A percentile compares a stretch with the other conserved stretches of the same genome.
Conservation (phyloP, 495 filamentous ascomycete species). For the Zalerion maritima region DNA sequence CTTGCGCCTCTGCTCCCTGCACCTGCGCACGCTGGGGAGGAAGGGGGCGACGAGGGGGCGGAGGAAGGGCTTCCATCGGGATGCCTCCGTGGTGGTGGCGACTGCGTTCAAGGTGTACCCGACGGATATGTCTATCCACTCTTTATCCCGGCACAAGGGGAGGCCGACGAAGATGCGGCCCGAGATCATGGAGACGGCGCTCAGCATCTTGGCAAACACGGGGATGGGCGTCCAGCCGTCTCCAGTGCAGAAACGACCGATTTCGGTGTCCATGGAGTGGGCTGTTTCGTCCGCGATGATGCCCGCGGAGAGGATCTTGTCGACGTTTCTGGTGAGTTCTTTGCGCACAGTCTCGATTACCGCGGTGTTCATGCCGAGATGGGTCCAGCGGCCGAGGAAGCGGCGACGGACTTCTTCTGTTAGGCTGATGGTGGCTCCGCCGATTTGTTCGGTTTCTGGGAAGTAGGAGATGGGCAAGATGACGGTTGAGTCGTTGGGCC, state of each 20-base stretch:
- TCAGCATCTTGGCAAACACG: constrained; percentile 23
- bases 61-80: constrained; percentile 15
- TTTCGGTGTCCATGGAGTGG: constrained; percentile 9
- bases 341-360: constrained; percentile 3
- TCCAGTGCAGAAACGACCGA: constrained; percentile 5
- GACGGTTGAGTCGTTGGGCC: no score
- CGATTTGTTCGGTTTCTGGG: constrained; percentile 4
- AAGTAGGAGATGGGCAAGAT: constrained; percentile 6
- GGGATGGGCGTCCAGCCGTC: constrained; percentile 27
- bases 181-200: constrained; percentile 41
- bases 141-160: constrained; percentile 34
- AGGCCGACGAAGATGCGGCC: constrained; percentile 44
- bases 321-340: constrained; percentile 8
- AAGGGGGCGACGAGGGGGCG: constrained; percentile 17
- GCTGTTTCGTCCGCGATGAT: constrained; percentile 10
- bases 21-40: constrained; percentile 16
- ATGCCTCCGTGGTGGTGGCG: constrained; percentile 16
- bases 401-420: not conserved
- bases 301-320: constrained; percentile 4
- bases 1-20: constrained; percentile 12
- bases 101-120: constrained; percentile 39
- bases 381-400: constrained; percentile 4
- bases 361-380: constrained; percentile 3
- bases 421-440: constrained; percentile 1
- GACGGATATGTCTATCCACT: constrained; percentile 43